These are phyloP conservation scores for Tubosaeta brunneosetosa DNA, from an alignment of 768 basidiomycete species.

Conservation along the genomic window DNA sequence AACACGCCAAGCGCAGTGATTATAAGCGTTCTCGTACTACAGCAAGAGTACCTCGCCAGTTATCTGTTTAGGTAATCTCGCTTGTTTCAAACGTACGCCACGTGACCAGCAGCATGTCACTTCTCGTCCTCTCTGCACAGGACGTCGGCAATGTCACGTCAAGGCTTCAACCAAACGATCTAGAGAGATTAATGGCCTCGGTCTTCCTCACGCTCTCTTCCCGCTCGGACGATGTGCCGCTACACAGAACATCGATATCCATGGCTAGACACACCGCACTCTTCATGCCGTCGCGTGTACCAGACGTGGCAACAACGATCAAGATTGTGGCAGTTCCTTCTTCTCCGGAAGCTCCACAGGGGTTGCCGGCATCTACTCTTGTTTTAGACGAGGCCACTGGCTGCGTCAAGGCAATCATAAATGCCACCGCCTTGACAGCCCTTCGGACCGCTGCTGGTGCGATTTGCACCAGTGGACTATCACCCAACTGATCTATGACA, in stretches of 20 bases:
- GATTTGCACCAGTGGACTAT: not conserved
- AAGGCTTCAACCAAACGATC: constrained; percentile 40
- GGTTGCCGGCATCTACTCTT: constrained; percentile 73
- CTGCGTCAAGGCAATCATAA: constrained; percentile 67
- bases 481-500: constrained; percentile 21
- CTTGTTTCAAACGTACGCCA: no score
- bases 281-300: constrained; percentile 79
- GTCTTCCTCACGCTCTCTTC: constrained; percentile 52
- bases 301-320: constrained; percentile 51
- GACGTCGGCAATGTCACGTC: constrained; percentile 52
- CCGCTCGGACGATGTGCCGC: constrained; percentile 28
- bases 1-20: no score
- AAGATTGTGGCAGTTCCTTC: constrained; percentile 81
- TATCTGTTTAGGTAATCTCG: not conserved
- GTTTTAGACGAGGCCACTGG: constrained; percentile 71
- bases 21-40: no score
- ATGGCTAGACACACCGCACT: constrained; percentile 56
- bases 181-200: constrained; percentile 52
- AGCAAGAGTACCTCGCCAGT: not conserved
- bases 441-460: constrained; percentile 77
- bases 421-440: constrained; percentile 74
- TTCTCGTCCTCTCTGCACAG: constrained; percentile 58
- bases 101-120: no score
- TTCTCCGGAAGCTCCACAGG: constrained; percentile 37
- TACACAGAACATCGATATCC: constrained; percentile 56